phyloP scores from a whole-genome alignment of 106 monocot species.

The Dendrobium huoshanense region DNA sequence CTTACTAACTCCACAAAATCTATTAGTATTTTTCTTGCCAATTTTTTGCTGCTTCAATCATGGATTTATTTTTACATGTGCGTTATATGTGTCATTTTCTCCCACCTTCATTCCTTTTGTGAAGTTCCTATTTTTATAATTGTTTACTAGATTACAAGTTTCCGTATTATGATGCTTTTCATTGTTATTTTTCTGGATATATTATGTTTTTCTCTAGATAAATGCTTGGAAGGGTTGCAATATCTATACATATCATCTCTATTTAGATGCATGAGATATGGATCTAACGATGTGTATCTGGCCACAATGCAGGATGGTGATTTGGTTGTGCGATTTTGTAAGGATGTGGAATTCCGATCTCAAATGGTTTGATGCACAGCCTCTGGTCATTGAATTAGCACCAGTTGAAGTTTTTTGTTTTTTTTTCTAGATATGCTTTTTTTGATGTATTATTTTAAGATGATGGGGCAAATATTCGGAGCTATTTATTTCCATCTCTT shows the following conservation, averaged over 20 bases:
- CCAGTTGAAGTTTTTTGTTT: not conserved
- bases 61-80: not conserved
- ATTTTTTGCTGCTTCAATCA: not conserved
- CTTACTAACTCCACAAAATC: not conserved
- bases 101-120: not conserved
- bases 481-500: not conserved
- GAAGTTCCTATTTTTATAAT: not conserved
- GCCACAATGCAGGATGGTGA: slow-evolving; percentile 50
- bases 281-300: slow-evolving; percentile 3
- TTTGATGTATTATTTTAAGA: not conserved
- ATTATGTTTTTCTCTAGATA: not conserved
- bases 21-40: not conserved
- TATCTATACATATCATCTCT: not conserved
- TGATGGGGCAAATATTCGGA: not conserved
- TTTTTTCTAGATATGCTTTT: not conserved
- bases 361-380: slow-evolving; percentile 47
- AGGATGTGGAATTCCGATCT: slow-evolving; percentile 86
- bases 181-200: not conserved
- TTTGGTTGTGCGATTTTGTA: slow-evolving; percentile 85
- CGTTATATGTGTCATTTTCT: not conserved
- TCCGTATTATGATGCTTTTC: not conserved
- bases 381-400: not conserved
- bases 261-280: not conserved
- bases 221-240: not conserved
- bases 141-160: not conserved